Percentiles rank a stretch among this genome's conserved stretches.
Conservation (phyloP, 1,284 basidiomycete genomes). For the Microbotryum violaceum region DNA sequence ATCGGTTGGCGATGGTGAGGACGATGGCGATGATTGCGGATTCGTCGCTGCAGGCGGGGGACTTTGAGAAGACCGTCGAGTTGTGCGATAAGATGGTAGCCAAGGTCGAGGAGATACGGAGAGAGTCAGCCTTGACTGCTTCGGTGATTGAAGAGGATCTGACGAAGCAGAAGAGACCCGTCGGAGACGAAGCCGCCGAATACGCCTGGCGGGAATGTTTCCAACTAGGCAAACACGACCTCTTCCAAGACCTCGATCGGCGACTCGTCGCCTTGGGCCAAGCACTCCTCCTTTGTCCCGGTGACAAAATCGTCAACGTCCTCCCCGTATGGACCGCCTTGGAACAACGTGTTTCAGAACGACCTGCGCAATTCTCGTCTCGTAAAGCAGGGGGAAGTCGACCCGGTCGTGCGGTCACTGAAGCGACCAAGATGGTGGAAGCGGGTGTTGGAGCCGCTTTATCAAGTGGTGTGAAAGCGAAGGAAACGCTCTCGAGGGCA, state of each 20-base stretch:
- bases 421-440: not conserved
- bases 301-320: slow-evolving; percentile 65
- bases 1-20: slow-evolving; percentile 65
- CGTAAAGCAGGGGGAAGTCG: not conserved
- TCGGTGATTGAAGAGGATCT: slow-evolving; percentile 31
- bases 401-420: not conserved
- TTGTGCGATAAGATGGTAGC: slow-evolving; percentile 64
- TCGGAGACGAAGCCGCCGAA: slow-evolving; percentile 55
- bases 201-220: slow-evolving; percentile 80
- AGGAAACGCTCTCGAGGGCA: slow-evolving; percentile 14
- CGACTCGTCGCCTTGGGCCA: slow-evolving; percentile 60
- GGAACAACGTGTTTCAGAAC: slow-evolving; percentile 34
- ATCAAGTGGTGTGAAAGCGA: slow-evolving; percentile 13
- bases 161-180: slow-evolving; percentile 29
- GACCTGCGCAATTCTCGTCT: not conserved
- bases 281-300: slow-evolving; percentile 77
- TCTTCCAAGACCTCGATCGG: slow-evolving; percentile 56
- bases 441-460: slow-evolving; percentile 8
- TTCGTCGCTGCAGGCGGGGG: slow-evolving; percentile 67
- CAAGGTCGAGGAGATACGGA: slow-evolving; percentile 51
- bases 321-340: slow-evolving; percentile 59
- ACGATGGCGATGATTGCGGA: slow-evolving; percentile 79
- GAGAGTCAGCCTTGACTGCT: slow-evolving; percentile 21
- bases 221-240: slow-evolving; percentile 70
- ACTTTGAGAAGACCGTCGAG: slow-evolving; percentile 64